Percentiles rank a stretch among this genome's conserved stretches.
Conservation (phyloP, 768 basidiomycete species). For the Trametes cubensis region DNA sequence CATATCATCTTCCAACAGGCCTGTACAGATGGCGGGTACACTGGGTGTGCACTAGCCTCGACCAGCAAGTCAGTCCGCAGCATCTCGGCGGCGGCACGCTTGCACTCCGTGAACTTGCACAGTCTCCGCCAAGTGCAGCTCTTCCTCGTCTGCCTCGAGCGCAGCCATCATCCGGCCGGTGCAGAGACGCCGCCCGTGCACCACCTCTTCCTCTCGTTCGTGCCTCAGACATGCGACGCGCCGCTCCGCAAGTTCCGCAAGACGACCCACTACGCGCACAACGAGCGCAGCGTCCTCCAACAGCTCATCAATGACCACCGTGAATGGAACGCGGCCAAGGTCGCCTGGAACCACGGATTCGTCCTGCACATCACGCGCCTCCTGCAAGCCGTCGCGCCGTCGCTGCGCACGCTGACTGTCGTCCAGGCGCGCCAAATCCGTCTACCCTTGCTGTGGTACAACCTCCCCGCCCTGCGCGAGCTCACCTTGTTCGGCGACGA, state of each 20-base stretch:
- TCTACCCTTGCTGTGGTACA: conserved; percentile 10
- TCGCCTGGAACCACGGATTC: conserved; percentile 19
- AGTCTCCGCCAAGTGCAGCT: conserved; percentile 12
- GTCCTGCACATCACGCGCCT: conserved; percentile 19
- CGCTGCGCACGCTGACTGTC: conserved; percentile 18
- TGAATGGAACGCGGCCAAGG: conserved; percentile 13
- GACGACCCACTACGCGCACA: conserved; percentile 21
- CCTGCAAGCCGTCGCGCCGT: conserved; percentile 12
- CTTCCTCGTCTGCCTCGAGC: conserved; percentile 23
- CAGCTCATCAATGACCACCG: conserved; percentile 17
- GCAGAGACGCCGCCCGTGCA: background rate
- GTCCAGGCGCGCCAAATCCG: conserved; percentile 18
- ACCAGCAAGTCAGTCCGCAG: conserved; percentile 11
- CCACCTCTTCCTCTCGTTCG: conserved; percentile 21
- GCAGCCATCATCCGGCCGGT: conserved; percentile 7
- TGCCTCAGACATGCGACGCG: conserved; percentile 20
- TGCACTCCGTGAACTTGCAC: conserved; percentile 14
- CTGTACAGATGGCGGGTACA: conserved; percentile 17
- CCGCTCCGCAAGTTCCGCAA: conserved; percentile 17
- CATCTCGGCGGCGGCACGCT: conserved; percentile 5
- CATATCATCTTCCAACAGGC: conserved; percentile 14
- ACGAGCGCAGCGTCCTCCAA: conserved; percentile 10
- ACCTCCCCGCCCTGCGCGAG: conserved; percentile 19
- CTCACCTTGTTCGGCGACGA: conserved; percentile 23
- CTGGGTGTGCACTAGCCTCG: conserved; percentile 15